Conservation (phyloP, 345 rosid genomes). For the Nasturtium officinale region DNA sequence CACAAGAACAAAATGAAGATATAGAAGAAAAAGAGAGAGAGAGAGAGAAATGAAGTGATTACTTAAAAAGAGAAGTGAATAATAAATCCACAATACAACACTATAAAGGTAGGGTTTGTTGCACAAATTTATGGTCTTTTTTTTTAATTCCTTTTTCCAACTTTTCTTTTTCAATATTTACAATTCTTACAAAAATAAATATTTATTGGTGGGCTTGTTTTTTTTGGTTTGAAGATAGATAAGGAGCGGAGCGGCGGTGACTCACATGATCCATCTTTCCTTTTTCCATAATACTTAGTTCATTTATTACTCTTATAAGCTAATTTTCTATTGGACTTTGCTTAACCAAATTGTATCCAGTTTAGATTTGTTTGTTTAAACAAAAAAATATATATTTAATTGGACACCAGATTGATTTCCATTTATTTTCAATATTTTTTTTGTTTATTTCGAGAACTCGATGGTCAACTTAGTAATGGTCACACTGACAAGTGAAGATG, state of each 20-base stretch:
- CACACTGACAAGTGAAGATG: constrained; percentile 31
- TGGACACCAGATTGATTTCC: neutral
- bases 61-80: constrained; percentile 20
- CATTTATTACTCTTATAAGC: constrained; percentile 20
- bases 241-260: constrained; percentile 25
- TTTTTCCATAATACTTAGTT: constrained; percentile 29
- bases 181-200: neutral
- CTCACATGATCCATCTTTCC: constrained; percentile 39
- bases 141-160: neutral
- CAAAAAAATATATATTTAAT: no score
- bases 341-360: neutral
- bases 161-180: constrained; percentile 4
- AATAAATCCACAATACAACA: constrained; percentile 20
- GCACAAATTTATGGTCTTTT: constrained; percentile 30
- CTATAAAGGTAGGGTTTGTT: constrained; percentile 35
- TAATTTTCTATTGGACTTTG: constrained; percentile 10
- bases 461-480: neutral
- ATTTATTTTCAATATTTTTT: no score
- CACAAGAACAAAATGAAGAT: neutral
- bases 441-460: neutral
- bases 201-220: constrained; percentile 22
- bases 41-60: constrained; percentile 40
- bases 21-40: neutral
- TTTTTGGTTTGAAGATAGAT: constrained; percentile 5
- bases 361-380: no score